Base-by-base conservation (phyloP, 2,329 filamentous ascomycete genomes). In the Ophiostoma piceae region DNA sequence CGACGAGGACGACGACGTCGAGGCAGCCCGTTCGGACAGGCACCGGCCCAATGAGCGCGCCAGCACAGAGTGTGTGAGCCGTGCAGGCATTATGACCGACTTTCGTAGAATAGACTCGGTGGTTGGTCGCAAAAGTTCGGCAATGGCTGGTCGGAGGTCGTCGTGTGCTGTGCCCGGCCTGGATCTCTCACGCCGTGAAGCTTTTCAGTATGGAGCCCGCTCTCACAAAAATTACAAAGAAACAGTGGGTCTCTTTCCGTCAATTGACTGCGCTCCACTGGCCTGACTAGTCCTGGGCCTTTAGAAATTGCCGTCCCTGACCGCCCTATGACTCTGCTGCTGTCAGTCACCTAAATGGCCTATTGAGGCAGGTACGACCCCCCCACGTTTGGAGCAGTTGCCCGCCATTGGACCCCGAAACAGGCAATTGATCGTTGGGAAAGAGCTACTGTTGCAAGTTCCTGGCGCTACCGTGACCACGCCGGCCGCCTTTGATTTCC, bases 251-350 rank as follows among this genome's bases (percentile, higher is more conserved):
- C 32, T n/a, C n/a, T 32, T 64, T 37, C 60, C 60, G 19, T 37
- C 26, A 62, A 62, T 62, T 32, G 57, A 62, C 57, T 62, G 26
- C n/a, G 8, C 51, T 22, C 51, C n/a, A 9, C 51, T 26, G n/a
- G 43, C 14, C 43, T 47, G 43, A n/a, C 43, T 47, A 47, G 2
- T 6, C 19, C 16, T 47, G 5, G 19, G 43, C 19, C 16, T 47
- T 47, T 5, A 11, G 19, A 67, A 71, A 73, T 68, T 73, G 71
- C 72, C 72, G 70, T 8, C 9, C 0, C 6, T 69, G 66, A 73
- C 72, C 72, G 72, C 72, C 71, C 62, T 26, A 64, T 69, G 71
- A 72, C 72, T 67, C 67, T 64, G 11, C 62, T 16, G 22, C 22
- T 14, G 57, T n/a, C n/a, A 29, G 37, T 16, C 64, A 43, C 39